phyloP scores from a whole-genome alignment of 495 filamentous ascomycete species.

The Aspergillus carlsbadensis region DNA sequence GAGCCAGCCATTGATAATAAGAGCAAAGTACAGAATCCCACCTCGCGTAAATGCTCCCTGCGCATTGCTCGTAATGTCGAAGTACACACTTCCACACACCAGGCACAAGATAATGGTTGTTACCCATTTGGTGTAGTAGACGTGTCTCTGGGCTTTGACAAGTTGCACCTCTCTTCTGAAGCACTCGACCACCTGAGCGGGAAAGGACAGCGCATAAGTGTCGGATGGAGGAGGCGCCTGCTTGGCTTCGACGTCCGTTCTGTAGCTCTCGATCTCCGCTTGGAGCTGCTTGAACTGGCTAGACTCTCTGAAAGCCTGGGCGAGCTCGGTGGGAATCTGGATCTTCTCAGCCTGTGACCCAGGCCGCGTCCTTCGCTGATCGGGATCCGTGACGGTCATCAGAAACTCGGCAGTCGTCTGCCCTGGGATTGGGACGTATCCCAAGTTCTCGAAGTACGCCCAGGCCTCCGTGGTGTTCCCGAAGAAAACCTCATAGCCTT shows the following conservation, averaged over 20 bases:
- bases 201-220: not conserved
- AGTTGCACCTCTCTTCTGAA: not conserved
- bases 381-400: constrained; percentile 66
- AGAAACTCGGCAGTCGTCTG: constrained; percentile 69
- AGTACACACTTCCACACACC: constrained; percentile 5
- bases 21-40: constrained; percentile 62
- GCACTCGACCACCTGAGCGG: not conserved
- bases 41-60: constrained; percentile 42
- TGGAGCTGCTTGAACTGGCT: constrained; percentile 24
- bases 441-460: constrained; percentile 63
- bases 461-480: constrained; percentile 56
- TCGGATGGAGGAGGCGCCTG: not conserved
- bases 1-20: constrained; percentile 70
- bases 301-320: not conserved
- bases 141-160: not conserved
- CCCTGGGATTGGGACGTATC: constrained; percentile 60
- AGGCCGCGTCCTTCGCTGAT: constrained; percentile 57
- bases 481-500: constrained; percentile 59
- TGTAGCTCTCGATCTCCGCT: not conserved
- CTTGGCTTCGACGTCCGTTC: not conserved
- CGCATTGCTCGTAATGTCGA: constrained; percentile 30
- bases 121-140: constrained; percentile 6
- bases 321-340: not conserved
- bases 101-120: constrained; percentile 2
- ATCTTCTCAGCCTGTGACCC: constrained; percentile 36